Evolutionary conservation across 495 filamentous ascomycete species (phyloP), one percentile per base, ranked within the genome.

Genomic region (Letharia columbiana): DNA sequence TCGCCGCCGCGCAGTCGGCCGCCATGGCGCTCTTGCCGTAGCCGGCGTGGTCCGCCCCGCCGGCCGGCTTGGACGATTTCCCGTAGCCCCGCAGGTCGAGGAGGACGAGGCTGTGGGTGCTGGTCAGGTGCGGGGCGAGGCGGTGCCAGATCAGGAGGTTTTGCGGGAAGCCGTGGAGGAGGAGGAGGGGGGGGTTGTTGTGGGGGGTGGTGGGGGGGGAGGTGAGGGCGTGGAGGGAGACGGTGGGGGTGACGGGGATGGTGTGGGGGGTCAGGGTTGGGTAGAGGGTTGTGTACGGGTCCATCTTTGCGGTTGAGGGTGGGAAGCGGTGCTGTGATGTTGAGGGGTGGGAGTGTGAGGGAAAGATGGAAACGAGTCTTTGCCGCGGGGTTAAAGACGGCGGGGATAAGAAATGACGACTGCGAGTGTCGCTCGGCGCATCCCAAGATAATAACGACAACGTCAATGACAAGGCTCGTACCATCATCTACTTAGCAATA

Each of bases 81-180:
- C 77, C 77, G 63, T 79, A 79, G 60, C 77, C 77, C 28, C 77
- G 74, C 7, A 80, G 72, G 63, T 80, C 77, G 1, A 77, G 69
- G 31, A 68, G 64, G 31, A 79, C 67, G 10, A 77, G 61, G 13
- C 69, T 75, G 71, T 71, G 79, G 23, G n/a, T 45, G 17, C 68
- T 42, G 17, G 68, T 61, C 28, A 80, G 70, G 28, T 68, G 54
- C 31, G 72, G 67, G 4, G 73, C 68, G 4, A 78, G 45, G 9
- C 60, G 62, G 67, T 77, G 76, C 77, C 77, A 80, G 17, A 79
- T 78, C 52, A 71, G 68, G 65, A 76, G 73, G 13, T 71, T 78
- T 45, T 69, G 58, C 3, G 67, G 67, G 61, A 74, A 78, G 44
- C 77, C 77, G 62, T 78, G 77, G 20, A 78, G 70, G n/a, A 77